Evolutionary conservation across 495 filamentous ascomycete genomes (phyloP), one percentile per base, ranked within the genome.

Genomic region (Daldinia childiae): DNA sequence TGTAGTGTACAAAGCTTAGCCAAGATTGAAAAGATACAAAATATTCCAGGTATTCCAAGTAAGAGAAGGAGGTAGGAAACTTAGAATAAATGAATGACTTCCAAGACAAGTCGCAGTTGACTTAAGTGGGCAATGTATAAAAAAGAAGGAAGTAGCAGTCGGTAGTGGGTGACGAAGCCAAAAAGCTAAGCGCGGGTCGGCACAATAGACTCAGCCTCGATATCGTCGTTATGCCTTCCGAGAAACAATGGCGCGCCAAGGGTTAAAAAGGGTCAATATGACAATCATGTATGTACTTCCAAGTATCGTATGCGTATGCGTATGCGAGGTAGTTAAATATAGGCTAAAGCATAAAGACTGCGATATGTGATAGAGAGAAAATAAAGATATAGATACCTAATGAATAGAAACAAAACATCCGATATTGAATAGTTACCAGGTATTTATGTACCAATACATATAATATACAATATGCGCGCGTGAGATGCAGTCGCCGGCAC

Each of bases 211-310:
- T 21, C 36, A 21, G 55, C 55, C 59, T 61, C 48, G 64, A 52
- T 66, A 61, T 15, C 12, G 70, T 57, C 27, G 50, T 30, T 36
- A 14, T 24, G 24, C 41, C 58, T 62, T 26, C 27, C 17, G 48
- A 68, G 62, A 73, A 73, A 73, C 27, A 65, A 63, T 39, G 56
- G 29, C 34, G 38, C 19, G 56, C 70, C 61, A 73, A 61, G 69
- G 59, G 43, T 66, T 4, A 56, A 38, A 48, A 30, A 54, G 19
- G 9, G 43, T 9, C 19, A 24, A 48, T 19, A 48, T 9, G n/a
- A 19, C 7, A 17, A 45, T 45, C 12, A 45, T 45, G 15, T 52
- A 52, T 15, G 26, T 54, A 54, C 21, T 30, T 14, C 24, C 8
- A 29, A 30, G n/a, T n/a, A n/a, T n/a, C n/a, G n/a, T n/a, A n/a